A percentile compares a stretch with the other conserved stretches of the same genome.
phyloP scores from a whole-genome alignment of 176 grass and related monocot species.

The Avena atlantica region DNA sequence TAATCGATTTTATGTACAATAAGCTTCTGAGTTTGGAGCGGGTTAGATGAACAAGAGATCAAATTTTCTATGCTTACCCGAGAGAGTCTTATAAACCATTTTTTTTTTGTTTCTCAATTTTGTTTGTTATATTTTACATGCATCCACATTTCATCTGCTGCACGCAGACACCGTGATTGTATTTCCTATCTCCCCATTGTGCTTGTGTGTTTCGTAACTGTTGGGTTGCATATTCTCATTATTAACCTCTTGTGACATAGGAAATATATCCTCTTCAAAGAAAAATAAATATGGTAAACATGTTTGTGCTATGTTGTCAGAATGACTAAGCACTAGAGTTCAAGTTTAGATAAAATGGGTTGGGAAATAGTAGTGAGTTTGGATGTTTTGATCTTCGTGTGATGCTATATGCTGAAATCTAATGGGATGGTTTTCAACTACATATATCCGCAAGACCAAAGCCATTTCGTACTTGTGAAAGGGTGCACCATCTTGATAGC shows the following conservation, averaged over 20 bases:
- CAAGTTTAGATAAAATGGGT: no score
- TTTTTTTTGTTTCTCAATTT: constrained; percentile 49
- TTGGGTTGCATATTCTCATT: neutral
- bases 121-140: constrained; percentile 42
- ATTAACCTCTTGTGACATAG: neutral
- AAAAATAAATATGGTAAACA: no score
- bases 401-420: no score
- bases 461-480: no score
- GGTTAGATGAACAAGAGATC: constrained; percentile 50
- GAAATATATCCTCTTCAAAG: no score
- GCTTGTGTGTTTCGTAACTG: neutral
- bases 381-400: no score
- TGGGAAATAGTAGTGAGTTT: no score
- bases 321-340: no score
- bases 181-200: neutral
- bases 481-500: no score
- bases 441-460: no score
- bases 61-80: constrained; percentile 50
- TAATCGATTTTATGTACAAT: constrained; percentile 44
- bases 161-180: neutral
- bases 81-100: constrained; percentile 49
- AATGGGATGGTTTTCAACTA: no score
- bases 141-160: constrained; percentile 14
- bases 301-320: no score
- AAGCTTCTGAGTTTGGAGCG: constrained; percentile 44